Percentiles rank a stretch among this genome's conserved stretches.
Conservation (phyloP, 2,329 filamentous ascomycete genomes). For the Fusarium hostae region DNA sequence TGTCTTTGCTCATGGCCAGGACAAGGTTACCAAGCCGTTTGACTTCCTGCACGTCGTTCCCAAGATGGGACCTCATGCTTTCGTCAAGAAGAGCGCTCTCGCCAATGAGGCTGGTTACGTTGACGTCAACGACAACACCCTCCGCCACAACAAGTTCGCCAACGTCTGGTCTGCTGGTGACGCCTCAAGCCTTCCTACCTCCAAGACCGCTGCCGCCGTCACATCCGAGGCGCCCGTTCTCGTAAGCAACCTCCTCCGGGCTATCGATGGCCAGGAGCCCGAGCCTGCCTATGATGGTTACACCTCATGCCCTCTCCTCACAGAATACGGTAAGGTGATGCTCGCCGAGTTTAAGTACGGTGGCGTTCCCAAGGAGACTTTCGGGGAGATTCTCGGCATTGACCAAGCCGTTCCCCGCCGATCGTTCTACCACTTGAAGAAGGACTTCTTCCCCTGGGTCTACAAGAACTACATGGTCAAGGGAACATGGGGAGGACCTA, state of each 20-base stretch:
- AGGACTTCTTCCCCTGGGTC: constrained; percentile 75
- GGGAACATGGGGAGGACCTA: constrained; percentile 70
- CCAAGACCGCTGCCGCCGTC: constrained; percentile 65
- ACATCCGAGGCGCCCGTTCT: constrained; percentile 63
- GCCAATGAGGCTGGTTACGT: constrained; percentile 67
- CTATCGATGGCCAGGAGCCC: constrained; percentile 57
- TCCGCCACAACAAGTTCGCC: constrained; percentile 62
- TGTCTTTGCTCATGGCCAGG: constrained; percentile 59
- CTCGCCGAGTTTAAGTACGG: constrained; percentile 75
- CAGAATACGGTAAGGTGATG: constrained; percentile 70
- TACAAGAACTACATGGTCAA: constrained; percentile 70
- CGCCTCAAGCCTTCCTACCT: constrained; percentile 68
- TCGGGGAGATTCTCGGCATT: constrained; percentile 63
- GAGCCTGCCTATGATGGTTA: constrained; percentile 64
- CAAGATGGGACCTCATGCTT: constrained; percentile 68
- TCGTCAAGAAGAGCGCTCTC: constrained; percentile 63
- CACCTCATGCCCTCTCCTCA: constrained; percentile 65
- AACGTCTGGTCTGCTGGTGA: constrained; percentile 71
- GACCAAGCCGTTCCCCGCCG: constrained; percentile 67
- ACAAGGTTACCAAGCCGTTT: constrained; percentile 59
- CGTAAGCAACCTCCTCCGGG: constrained; percentile 59
- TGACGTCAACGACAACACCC: constrained; percentile 65
- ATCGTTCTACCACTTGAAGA: constrained; percentile 71
- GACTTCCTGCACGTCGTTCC: constrained; percentile 68
- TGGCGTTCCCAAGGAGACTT: constrained; percentile 71